Conservation (phyloP, 352 stramenopile genomes). For the Globisporangium cystogenes region DNA sequence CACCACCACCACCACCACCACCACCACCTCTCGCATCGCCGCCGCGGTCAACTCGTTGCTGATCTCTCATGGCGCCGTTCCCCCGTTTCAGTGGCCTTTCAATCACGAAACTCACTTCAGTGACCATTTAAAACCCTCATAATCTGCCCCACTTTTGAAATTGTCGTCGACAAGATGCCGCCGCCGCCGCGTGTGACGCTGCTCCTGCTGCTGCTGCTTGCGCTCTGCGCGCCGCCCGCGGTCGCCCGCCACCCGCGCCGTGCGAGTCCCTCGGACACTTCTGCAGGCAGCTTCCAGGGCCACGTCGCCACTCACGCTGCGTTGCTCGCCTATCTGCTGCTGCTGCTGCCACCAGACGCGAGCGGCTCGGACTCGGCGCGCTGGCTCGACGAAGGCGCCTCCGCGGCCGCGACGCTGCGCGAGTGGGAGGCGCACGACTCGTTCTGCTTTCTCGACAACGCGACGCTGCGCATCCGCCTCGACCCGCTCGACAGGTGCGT, state of each 20-base stretch:
- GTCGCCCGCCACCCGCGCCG: neutral
- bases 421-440: constrained; percentile 62
- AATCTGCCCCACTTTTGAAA: neutral
- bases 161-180: neutral
- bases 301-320: neutral
- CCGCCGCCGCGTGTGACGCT: neutral
- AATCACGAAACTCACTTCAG: neutral
- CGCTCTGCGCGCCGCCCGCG: neutral
- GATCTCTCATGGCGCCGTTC: neutral
- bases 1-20: no score
- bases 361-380: neutral
- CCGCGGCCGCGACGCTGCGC: constrained; percentile 15
- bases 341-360: neutral
- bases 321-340: neutral
- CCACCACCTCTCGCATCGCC: no score
- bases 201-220: neutral
- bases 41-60: no score
- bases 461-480: constrained; percentile 63
- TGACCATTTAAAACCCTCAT: neutral
- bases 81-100: neutral
- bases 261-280: neutral
- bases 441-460: constrained; percentile 77
- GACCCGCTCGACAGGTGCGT: constrained; percentile 66
- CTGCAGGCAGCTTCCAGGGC: no score
- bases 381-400: constrained; percentile 68